Conservation (phyloP, 2,329 filamentous ascomycete species). For the Neocucurbitaria cava region DNA sequence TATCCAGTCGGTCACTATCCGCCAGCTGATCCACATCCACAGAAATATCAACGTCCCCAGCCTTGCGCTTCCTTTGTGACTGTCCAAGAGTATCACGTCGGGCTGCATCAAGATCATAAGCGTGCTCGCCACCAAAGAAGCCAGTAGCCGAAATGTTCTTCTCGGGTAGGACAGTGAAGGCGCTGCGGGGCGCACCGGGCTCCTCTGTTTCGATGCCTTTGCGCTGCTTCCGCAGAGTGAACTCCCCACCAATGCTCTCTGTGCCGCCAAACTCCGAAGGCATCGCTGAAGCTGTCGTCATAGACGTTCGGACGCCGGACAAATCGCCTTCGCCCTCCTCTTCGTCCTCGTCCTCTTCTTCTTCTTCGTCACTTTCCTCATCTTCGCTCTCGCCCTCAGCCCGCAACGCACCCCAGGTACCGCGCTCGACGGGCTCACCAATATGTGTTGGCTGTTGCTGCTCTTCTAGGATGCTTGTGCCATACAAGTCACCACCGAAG, state of each 20-base stretch:
- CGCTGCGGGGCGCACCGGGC: conserved; percentile 71
- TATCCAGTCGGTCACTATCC: conserved; percentile 77
- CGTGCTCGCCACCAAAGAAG: conserved; percentile 94
- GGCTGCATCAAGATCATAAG: conserved; percentile 80
- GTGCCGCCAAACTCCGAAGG: conserved; percentile 80
- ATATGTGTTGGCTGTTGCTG: conserved; percentile 59
- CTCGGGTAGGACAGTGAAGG: conserved; percentile 90
- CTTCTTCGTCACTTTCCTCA: conserved; percentile 64
- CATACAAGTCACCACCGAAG: conserved; percentile 95
- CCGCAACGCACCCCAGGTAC: conserved; percentile 91
- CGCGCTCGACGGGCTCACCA: conserved; percentile 84
- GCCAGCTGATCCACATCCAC: conserved; percentile 84
- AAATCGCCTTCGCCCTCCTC: conserved; percentile 62
- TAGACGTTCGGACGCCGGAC: conserved; percentile 74
- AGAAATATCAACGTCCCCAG: conserved; percentile 91
- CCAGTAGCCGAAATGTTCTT: conserved; percentile 84
- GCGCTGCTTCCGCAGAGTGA: conserved; percentile 87
- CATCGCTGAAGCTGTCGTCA: conserved; percentile 76
- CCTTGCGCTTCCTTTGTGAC: conserved; percentile 85
- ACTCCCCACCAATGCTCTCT: conserved; percentile 81
- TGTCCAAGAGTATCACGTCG: conserved; percentile 73
- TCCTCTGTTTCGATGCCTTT: conserved; percentile 87
- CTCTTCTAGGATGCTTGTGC: conserved; percentile 70
- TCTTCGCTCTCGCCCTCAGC: conserved; percentile 75
- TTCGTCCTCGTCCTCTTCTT: conserved; percentile 72